Percentiles rank a stretch among this genome's conserved stretches.
These are phyloP conservation scores for Diaporthe sp. DNA, from an alignment of 2,329 filamentous ascomycete genomes.

Conservation along the genomic window DNA sequence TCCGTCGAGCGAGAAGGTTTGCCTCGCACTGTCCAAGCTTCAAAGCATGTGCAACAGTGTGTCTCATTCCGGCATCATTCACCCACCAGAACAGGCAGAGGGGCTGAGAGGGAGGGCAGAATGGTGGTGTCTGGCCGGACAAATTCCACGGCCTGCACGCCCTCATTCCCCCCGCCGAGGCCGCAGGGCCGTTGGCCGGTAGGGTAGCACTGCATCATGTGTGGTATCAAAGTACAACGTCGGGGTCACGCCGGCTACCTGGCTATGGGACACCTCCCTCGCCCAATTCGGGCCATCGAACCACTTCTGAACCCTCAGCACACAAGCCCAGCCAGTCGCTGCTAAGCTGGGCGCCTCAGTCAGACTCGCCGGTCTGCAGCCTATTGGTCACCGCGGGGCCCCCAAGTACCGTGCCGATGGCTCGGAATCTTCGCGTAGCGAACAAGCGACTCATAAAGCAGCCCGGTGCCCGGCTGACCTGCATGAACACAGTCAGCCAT, in stretches of 20 bases:
- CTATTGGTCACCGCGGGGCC: slow-evolving; percentile 15
- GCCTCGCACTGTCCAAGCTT: slow-evolving; percentile 25
- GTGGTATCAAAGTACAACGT: slow-evolving; percentile 33
- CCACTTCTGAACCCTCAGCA: slow-evolving; percentile 23
- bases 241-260: slow-evolving; percentile 28
- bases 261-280: slow-evolving; percentile 21
- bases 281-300: slow-evolving; percentile 26
- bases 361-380: slow-evolving; percentile 6
- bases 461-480: slow-evolving; percentile 24
- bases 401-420: slow-evolving; percentile 25
- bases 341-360: neutral
- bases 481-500: slow-evolving; percentile 32
- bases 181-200: slow-evolving; percentile 28
- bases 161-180: slow-evolving; percentile 18
- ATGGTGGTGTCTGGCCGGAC: slow-evolving; percentile 23
- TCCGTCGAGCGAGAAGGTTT: neutral
- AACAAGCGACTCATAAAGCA: slow-evolving; percentile 21
- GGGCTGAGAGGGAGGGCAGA: slow-evolving; percentile 8
- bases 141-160: slow-evolving; percentile 33
- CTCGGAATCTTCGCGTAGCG: slow-evolving; percentile 20
- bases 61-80: slow-evolving; percentile 23
- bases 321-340: slow-evolving; percentile 9
- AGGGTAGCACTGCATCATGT: slow-evolving; percentile 35
- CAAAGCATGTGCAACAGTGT: slow-evolving; percentile 21
- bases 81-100: neutral